phyloP scores from a whole-genome alignment of 1,139 yeast genomes.

The Wickerhamomyces sp. region DNA sequence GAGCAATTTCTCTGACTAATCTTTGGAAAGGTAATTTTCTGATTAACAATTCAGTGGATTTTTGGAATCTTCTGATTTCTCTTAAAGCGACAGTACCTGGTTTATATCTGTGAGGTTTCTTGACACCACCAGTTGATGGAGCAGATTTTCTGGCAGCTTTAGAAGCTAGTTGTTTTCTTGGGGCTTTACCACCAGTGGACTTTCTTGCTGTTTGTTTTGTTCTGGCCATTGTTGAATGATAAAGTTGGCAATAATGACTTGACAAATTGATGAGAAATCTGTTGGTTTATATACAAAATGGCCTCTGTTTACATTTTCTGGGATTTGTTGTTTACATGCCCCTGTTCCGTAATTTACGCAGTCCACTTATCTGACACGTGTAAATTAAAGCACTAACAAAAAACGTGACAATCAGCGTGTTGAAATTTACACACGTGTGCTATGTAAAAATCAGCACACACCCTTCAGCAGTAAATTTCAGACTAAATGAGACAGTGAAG shows the following conservation, averaged over 20 bases:
- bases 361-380: too few species aligned
- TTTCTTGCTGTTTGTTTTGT: conserved; percentile 98
- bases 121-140: conserved; percentile 97
- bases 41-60: conserved; percentile 93
- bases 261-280: background rate
- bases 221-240: conserved; percentile 71
- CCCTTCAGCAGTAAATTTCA: background rate
- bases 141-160: conserved; percentile 99
- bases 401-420: background rate
- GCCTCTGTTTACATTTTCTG: background rate
- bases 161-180: conserved; percentile 98
- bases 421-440: conserved; percentile 1
- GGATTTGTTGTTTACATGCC: background rate
- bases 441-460: conserved; percentile 1
- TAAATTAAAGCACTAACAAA: background rate
- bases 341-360: too few species aligned
- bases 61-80: conserved; percentile 99
- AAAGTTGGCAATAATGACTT: background rate
- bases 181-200: conserved; percentile 99
- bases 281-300: background rate
- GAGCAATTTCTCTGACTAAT: conserved; percentile 96
- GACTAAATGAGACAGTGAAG: background rate
- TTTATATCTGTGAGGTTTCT: conserved; percentile 99
- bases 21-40: conserved; percentile 99
- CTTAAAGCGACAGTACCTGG: conserved; percentile 99